These are phyloP conservation scores for Paspalum vaginatum DNA, from an alignment of 176 grass and related monocot genomes.

Conservation along the genomic window DNA sequence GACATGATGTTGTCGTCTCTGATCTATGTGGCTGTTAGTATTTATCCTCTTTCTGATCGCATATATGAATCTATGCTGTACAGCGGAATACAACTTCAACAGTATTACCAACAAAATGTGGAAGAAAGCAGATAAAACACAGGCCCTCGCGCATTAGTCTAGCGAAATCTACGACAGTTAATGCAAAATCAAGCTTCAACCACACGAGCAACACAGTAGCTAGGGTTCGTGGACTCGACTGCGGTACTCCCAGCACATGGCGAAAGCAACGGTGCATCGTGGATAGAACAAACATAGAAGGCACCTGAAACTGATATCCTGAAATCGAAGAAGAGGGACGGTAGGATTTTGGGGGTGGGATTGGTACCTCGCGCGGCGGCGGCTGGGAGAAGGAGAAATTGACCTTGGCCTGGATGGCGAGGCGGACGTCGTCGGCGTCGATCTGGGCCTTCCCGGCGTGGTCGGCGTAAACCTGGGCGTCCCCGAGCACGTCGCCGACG, in stretches of 20 bases:
- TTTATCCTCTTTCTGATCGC: neutral
- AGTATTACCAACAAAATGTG: neutral
- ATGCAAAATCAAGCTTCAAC: neutral
- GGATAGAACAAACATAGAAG: neutral
- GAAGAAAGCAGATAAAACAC: neutral
- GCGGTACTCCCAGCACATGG: neutral
- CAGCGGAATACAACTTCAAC: neutral
- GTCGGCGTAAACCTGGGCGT: constrained; percentile 86
- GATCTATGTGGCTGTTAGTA: neutral
- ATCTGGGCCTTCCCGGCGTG: constrained; percentile 84
- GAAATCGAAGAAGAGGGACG: neutral
- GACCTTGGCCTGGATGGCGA: constrained; percentile 94
- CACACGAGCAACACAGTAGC: neutral
- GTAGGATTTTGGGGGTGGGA: neutral
- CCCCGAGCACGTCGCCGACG: constrained; percentile 80
- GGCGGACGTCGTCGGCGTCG: constrained; percentile 87
- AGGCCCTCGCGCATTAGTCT: neutral
- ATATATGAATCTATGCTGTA: neutral
- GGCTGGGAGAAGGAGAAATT: constrained; percentile 99
- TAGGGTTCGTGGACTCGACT: constrained; percentile 32
- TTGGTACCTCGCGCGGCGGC: constrained; percentile 89
- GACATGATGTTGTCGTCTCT: neutral
- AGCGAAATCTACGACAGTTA: neutral
- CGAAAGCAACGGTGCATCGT: neutral
- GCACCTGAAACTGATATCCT: neutral